Evolutionary conservation across 192 early-diverging fungal genomes (phyloP), one percentile per base, ranked within the genome.

Genomic region (Entomortierella beljakovae): DNA sequence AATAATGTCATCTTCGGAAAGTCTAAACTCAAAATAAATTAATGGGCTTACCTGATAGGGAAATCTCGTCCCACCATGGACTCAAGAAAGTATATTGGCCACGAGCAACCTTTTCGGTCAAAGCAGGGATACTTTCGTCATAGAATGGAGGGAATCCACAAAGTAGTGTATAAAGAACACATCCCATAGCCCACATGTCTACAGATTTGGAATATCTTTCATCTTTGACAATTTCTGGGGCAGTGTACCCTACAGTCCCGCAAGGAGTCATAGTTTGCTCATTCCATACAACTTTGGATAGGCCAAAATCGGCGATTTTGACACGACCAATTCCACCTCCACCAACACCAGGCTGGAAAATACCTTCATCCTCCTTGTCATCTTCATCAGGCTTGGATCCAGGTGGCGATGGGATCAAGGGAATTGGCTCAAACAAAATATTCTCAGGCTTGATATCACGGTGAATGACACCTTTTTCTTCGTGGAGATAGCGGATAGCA

Each of bases 371-470:
- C 68, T 88, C 86, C 80, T 92, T 92, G 33, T 88, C 88, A 16
- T 87, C 88, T 37, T 91, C 92, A 42, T 87, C 86, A 48, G 85
- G 88, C 18, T 83, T 64, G 11, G 68, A 54, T 54, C 71, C 63
- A 26, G 80, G 80, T 33, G 68, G 77, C 7, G 86, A 85, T 8
- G 89, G 86, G 33, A 85, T 77, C 16, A 91, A 74, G 0, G 92
- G 89, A 31, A 92, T 93, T 26, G 90, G 86, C 57, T 90, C 87
- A 77, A 94, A 93, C n/a, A 94, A 83, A 49, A 96, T 86, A 79
- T 98, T 98, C 69, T 98, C 96, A 18, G 92, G 92, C 85, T 98
- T 98, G 68, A 98, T 94, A 77, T 98, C 96, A 42, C 96, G 88
- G 73, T 95, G 94, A 42, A 94, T 91, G 22, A 95, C 87, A 60